Evolutionary conservation across 2,329 filamentous ascomycete species (phyloP).

Genomic region (Pseudopyricularia cyperi): DNA sequence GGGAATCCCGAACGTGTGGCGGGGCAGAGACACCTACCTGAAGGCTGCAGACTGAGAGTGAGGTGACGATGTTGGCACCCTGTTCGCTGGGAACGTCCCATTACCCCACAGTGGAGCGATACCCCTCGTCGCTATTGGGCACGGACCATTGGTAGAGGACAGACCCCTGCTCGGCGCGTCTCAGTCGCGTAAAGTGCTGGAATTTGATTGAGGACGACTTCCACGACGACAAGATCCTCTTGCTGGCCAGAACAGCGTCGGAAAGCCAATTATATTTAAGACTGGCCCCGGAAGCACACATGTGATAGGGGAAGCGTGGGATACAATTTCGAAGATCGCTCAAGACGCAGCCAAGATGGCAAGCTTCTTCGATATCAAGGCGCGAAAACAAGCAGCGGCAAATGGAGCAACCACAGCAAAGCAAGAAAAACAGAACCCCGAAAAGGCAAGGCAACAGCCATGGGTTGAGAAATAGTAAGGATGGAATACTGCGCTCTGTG

Average conservation of each 20-base stretch:
- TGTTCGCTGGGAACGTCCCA: neutral
- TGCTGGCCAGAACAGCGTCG: too few species aligned
- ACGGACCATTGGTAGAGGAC: neutral
- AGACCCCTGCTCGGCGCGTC: neutral
- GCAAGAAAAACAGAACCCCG: conserved; percentile 46
- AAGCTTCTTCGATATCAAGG: conserved; percentile 92
- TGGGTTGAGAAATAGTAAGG: conserved; percentile 98
- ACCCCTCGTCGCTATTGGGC: neutral
- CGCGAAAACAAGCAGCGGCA: conserved; percentile 64
- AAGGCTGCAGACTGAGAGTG: too few species aligned
- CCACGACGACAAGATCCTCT: too few species aligned
- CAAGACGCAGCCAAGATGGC: conserved; percentile 43
- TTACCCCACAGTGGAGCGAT: neutral
- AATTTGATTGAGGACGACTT: neutral
- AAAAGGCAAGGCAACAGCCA: conserved; percentile 60
- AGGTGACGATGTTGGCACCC: neutral
- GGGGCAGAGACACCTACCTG: neutral
- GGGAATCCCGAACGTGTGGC: neutral
- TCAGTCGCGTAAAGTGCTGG: conserved; percentile 7
- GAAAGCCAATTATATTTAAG: neutral
- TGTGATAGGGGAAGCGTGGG: neutral
- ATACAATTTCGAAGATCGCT: neutral
- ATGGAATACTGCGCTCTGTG: neutral
- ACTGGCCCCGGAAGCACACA: neutral
- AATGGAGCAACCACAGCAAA: conserved; percentile 53